These are phyloP conservation scores for Torulaspora gathmanii DNA, from an alignment of 805 yeast species.

Conservation along the genomic window DNA sequence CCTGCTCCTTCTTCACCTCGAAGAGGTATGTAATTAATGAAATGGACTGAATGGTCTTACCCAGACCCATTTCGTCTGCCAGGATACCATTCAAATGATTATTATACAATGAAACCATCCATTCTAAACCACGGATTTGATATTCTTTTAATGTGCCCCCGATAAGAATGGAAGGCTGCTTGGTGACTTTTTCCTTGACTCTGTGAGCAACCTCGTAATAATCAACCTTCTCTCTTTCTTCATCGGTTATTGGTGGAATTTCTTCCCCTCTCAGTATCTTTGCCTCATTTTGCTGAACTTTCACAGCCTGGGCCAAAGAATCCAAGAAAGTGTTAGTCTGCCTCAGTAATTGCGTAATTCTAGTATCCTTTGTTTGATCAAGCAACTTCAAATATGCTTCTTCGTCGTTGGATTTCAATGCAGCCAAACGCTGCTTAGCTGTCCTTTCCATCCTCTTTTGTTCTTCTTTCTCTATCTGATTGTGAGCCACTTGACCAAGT, in stretches of 20 bases:
- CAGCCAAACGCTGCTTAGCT: constrained; percentile 85
- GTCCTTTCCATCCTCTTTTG: constrained; percentile 68
- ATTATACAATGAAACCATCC: constrained; percentile 97
- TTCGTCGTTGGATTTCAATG: constrained; percentile 81
- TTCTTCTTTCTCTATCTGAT: constrained; percentile 63
- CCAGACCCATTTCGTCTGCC: constrained; percentile 99
- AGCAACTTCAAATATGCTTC: constrained; percentile 79
- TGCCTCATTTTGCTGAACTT: constrained; percentile 58
- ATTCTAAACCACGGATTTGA: constrained; percentile 88
- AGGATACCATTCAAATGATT: constrained; percentile 94
- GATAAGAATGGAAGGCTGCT: constrained; percentile 63
- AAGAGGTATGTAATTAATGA: constrained; percentile 66
- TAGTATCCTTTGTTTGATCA: constrained; percentile 82
- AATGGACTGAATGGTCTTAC: constrained; percentile 87
- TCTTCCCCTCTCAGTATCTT: constrained; percentile 34
- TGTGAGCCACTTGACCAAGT: constrained; percentile 25
- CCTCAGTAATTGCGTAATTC: constrained; percentile 76
- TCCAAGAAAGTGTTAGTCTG: constrained; percentile 78
- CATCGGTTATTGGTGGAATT: constrained; percentile 39
- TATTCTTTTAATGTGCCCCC: constrained; percentile 81
- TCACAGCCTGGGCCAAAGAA: constrained; percentile 73
- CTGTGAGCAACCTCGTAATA: constrained; percentile 80
- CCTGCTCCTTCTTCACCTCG: constrained; percentile 60
- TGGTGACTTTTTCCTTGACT: constrained; percentile 58
- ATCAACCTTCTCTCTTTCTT: constrained; percentile 64